Base-by-base conservation (phyloP, 1,284 basidiomycete genomes). In the Malassezia japonica region DNA sequence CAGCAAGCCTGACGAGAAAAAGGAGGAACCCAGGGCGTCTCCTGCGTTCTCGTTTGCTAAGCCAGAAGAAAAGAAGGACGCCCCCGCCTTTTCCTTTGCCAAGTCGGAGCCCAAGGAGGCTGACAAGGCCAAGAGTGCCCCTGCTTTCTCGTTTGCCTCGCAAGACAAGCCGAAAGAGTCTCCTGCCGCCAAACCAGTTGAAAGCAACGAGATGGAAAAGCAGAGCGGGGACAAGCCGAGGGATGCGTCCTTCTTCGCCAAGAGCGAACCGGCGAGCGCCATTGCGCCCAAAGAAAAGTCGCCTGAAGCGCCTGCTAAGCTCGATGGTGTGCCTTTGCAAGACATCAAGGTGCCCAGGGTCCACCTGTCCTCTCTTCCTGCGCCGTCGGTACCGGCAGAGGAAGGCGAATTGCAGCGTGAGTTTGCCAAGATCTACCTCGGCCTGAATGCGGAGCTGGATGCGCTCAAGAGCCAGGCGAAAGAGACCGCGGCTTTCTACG, bases 381-480 rank as follows among this genome's bases (percentile, higher is more conserved):
- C 28, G 6, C 38, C 38, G 3, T 13, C 15, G 28, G 31, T 46
- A 10, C 25, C 42, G 1, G 13, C 36, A 9, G 46, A 41, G 38
- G 60, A 74, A 60, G 60, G 56, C 39, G 59, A 61, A 18, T 54
- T 74, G 50, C 56, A 64, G 31, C 57, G 61, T 33, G 59, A 67
- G 40, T 67, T 71, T 64, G 28, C 68, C 42, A 61, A 68, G 44
- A 58, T 67, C 8, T 71, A 76, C 50, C 61, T 73, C 3, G 60
- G 75, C 28, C 62, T 78, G 20, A 62, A 67, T 9, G 65, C 73
- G 16, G 72, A 78, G 44, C 59, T 75, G 0, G 62, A 64, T 3
- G 67, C 55, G 16, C 59, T 62, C 9, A 47, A 50, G n/a, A 41
- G 38, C 23, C 59, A 61, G n/a, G 51, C 60, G 12, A 42, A 44